These are phyloP conservation scores for Neurospora discreta DNA, from an alignment of 495 filamentous ascomycete genomes.

Conservation along the genomic window DNA sequence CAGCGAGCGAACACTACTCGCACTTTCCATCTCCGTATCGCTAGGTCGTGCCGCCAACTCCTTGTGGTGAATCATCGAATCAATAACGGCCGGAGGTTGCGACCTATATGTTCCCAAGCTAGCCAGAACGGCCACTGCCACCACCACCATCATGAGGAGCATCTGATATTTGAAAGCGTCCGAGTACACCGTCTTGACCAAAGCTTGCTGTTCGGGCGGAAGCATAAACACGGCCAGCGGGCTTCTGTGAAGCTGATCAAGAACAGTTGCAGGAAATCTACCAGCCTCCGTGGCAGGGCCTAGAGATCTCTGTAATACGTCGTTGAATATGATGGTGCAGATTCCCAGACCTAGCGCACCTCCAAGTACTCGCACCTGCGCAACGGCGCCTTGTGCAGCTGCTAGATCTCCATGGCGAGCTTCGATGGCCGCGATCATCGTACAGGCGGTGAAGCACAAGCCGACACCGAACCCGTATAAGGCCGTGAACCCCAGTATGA, in stretches of 20 bases:
- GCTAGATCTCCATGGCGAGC: conserved; percentile 36
- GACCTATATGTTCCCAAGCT: conserved; percentile 15
- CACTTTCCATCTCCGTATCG: conserved; percentile 18
- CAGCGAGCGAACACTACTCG: conserved; percentile 10
- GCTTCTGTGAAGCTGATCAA: conserved; percentile 11
- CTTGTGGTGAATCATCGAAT: conserved; percentile 16
- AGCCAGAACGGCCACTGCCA: conserved; percentile 15
- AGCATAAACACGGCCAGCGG: conserved; percentile 6
- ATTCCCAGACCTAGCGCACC: conserved; percentile 43
- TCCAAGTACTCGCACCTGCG: conserved; percentile 46
- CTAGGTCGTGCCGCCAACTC: conserved; percentile 6
- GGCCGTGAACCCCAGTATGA: conserved; percentile 40
- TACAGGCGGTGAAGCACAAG: conserved; percentile 35
- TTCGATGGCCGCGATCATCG: conserved; percentile 41
- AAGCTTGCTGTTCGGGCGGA: not conserved
- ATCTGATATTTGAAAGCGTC: conserved; percentile 15
- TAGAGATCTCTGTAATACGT: conserved; percentile 2
- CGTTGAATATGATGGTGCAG: conserved; percentile 35
- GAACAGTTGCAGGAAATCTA: not conserved
- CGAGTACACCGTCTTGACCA: conserved; percentile 11
- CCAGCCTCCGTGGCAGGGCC: conserved; percentile 7
- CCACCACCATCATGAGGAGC: conserved; percentile 16
- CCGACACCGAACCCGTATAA: conserved; percentile 46
- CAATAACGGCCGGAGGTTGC: conserved; percentile 8
- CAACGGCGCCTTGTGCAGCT: conserved; percentile 42